Percentiles rank a stretch among this genome's conserved stretches.
Evolutionary conservation across 129 eudicot species (phyloP).

Genomic region (Gnaphalium uliginosum): DNA sequence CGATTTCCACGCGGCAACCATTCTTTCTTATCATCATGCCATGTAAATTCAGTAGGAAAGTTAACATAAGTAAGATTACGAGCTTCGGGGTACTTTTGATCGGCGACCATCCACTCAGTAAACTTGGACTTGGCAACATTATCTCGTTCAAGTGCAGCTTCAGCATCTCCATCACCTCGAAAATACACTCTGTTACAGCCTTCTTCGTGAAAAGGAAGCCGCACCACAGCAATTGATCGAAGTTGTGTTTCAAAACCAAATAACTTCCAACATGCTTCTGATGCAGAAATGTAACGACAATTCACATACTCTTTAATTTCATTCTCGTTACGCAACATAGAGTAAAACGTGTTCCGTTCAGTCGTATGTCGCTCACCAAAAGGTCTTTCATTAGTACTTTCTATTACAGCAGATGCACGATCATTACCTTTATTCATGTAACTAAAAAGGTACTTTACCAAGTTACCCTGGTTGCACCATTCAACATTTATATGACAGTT

Average conservation of each 20-base stretch:
- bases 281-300: background rate
- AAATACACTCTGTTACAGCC: background rate
- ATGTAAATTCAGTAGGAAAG: background rate
- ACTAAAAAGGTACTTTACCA: background rate
- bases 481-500: background rate
- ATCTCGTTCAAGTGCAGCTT: background rate
- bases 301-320: background rate
- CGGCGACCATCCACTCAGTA: background rate
- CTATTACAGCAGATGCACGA: background rate
- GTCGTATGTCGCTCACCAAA: background rate
- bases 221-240: background rate
- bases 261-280: constrained; percentile 8
- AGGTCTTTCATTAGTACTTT: too few relatives aligned
- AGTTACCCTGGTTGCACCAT: background rate
- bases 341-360: background rate
- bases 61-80: background rate
- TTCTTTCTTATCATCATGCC: background rate
- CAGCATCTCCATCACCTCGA: background rate
- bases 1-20: background rate
- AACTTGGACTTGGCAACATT: background rate
- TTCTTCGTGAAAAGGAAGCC: background rate
- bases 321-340: background rate
- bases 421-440: background rate
- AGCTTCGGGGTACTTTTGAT: background rate
- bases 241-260: background rate